These are phyloP conservation scores for Daldinia decipiens DNA, from an alignment of 495 filamentous ascomycete genomes.

Conservation along the genomic window DNA sequence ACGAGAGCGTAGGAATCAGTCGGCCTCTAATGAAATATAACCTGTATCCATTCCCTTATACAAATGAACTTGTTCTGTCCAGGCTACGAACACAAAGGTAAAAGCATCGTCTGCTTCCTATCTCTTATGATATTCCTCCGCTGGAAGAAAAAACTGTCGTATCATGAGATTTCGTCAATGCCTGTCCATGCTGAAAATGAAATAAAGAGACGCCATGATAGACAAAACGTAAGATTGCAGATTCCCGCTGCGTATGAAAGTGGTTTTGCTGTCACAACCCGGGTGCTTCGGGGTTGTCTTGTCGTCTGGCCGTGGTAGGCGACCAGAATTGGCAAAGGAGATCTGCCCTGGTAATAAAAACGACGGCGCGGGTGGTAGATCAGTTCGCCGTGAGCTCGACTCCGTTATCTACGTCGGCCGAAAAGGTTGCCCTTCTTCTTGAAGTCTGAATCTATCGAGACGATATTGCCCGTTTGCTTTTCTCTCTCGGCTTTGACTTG, in stretches of 20 bases:
- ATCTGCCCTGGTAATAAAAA: constrained; percentile 18
- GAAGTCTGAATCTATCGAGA: constrained; percentile 35
- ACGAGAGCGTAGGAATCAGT: constrained; percentile 6
- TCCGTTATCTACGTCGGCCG: constrained; percentile 47
- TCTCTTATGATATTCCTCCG: constrained; percentile 36
- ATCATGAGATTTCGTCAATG: constrained; percentile 41
- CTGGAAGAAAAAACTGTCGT: constrained; percentile 27
- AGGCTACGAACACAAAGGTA: constrained; percentile 14
- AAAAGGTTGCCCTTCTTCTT: constrained; percentile 56
- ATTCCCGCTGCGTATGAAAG: constrained; percentile 29
- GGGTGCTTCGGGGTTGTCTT: neutral
- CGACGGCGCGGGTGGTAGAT: constrained; percentile 36
- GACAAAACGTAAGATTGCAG: constrained; percentile 18
- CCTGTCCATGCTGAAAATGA: constrained; percentile 34
- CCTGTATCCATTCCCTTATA: constrained; percentile 17
- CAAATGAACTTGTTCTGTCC: constrained; percentile 32
- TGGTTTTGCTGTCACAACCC: neutral
- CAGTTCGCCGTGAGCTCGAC: constrained; percentile 48
- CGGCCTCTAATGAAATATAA: constrained; percentile 13
- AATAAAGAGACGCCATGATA: constrained; percentile 12
- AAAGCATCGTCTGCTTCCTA: constrained; percentile 11
- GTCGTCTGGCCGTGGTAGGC: constrained; percentile 3
- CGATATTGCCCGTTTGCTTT: constrained; percentile 37
- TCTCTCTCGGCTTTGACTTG: constrained; percentile 55
- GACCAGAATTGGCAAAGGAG: constrained; percentile 20